These are phyloP conservation scores for Chaetomium strumarium DNA, from an alignment of 2,329 filamentous ascomycete genomes.

Conservation along the genomic window DNA sequence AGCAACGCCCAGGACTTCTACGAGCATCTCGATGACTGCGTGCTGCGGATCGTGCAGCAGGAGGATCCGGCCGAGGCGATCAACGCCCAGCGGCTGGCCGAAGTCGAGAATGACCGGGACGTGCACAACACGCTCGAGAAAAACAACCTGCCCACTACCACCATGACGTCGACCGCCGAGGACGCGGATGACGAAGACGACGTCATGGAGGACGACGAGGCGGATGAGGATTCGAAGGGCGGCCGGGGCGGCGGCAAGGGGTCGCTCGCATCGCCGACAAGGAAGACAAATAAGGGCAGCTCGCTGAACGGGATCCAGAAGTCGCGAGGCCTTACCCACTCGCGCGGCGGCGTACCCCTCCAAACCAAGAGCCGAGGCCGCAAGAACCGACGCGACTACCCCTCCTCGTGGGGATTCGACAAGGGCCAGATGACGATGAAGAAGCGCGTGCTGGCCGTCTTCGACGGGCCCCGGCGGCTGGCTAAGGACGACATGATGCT, in stretches of 20 bases:
- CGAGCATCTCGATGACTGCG: conserved; percentile 83
- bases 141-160: conserved; percentile 54
- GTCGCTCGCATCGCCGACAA: conserved; percentile 42
- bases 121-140: conserved; percentile 59
- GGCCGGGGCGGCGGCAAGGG: conserved; percentile 37
- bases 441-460: conserved; percentile 91
- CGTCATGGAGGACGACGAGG: conserved; percentile 53
- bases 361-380: conserved; percentile 57
- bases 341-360: conserved; percentile 63
- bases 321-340: conserved; percentile 70
- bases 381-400: conserved; percentile 91
- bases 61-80: conserved; percentile 64
- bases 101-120: conserved; percentile 58
- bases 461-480: conserved; percentile 78
- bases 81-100: conserved; percentile 60
- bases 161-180: conserved; percentile 29
- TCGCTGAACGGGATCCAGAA: conserved; percentile 55
- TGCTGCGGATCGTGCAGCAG: conserved; percentile 65
- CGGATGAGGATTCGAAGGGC: conserved; percentile 52
- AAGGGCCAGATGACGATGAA: conserved; percentile 96
- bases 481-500: conserved; percentile 99
- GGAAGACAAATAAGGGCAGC: conserved; percentile 51
- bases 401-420: conserved; percentile 86
- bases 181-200: conserved; percentile 41
- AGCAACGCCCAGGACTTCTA: conserved; percentile 96